Evolutionary conservation across 1,284 basidiomycete genomes (phyloP).

Genomic region (Mycena sp.): DNA sequence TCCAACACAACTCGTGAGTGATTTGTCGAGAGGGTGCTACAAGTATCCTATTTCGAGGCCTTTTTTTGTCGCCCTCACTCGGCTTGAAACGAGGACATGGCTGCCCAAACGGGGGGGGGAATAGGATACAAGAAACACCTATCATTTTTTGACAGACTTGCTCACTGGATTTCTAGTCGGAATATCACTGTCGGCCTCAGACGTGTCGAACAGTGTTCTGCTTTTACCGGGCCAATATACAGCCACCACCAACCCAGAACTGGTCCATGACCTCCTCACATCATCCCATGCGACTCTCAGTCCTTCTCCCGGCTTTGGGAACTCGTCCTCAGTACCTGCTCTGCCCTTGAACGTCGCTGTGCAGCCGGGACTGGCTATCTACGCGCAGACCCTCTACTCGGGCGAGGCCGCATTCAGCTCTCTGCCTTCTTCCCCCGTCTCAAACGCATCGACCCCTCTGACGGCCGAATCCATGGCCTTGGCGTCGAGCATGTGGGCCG

Average conservation of each 20-base stretch:
- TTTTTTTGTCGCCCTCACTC: too few relatives aligned
- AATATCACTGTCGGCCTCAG: slow-evolving; percentile 64
- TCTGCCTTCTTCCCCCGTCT: slow-evolving; percentile 59
- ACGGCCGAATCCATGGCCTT: slow-evolving; percentile 66
- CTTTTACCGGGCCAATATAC: slow-evolving; percentile 81
- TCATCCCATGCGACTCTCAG: slow-evolving; percentile 66
- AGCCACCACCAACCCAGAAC: slow-evolving; percentile 71
- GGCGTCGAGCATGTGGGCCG: slow-evolving; percentile 73
- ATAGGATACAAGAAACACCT: too few relatives aligned
- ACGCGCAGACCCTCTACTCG: slow-evolving; percentile 66
- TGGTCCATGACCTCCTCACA: slow-evolving; percentile 72
- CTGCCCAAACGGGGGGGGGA: too few relatives aligned
- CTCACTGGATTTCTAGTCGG: slow-evolving; percentile 60
- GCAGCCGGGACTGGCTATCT: slow-evolving; percentile 70
- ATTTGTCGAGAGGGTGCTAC: too few relatives aligned
- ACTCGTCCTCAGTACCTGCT: slow-evolving; percentile 58
- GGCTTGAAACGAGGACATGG: too few relatives aligned
- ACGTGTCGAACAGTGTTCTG: slow-evolving; percentile 59
- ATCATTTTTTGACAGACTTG: not conserved
- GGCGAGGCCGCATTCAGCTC: slow-evolving; percentile 67
- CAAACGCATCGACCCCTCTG: slow-evolving; percentile 62
- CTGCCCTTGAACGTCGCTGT: slow-evolving; percentile 73
- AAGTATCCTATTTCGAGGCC: too few relatives aligned
- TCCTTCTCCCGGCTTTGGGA: slow-evolving; percentile 67
- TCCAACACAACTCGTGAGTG: slow-evolving; percentile 76